A percentile compares a stretch with the other conserved stretches of the same genome.
Conservation (phyloP, 805 yeast genomes). For the Kregervanrija pseudodelftensis region DNA sequence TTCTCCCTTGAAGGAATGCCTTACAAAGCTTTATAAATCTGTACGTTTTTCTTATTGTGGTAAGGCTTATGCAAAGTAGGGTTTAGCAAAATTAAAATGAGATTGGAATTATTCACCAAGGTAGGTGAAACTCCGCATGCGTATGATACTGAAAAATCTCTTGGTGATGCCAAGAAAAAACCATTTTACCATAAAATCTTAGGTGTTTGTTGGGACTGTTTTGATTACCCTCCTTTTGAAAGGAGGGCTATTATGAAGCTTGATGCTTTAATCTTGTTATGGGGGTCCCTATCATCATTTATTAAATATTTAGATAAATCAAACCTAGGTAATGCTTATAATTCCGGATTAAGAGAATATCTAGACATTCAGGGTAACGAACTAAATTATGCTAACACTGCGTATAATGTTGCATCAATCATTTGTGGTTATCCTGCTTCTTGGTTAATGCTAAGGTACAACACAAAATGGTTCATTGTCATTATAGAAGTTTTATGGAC, state of each 20-base stretch:
- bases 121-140: too few species aligned
- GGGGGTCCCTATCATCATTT: conserved; percentile 33
- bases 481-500: conserved; percentile 25
- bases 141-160: too few species aligned
- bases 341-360: conserved; percentile 58
- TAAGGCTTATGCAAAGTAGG: too few species aligned
- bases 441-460: conserved; percentile 18
- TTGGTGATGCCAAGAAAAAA: not conserved
- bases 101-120: too few species aligned
- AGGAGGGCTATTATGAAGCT: conserved; percentile 10
- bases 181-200: not conserved
- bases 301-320: conserved; percentile 54
- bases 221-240: conserved; percentile 28
- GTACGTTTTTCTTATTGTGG: too few species aligned
- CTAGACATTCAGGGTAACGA: conserved; percentile 17
- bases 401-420: conserved; percentile 31
- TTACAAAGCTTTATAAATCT: too few species aligned
- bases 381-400: conserved; percentile 20
- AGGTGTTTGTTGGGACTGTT: conserved; percentile 10
- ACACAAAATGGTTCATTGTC: conserved; percentile 19
- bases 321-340: conserved; percentile 52
- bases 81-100: too few species aligned
- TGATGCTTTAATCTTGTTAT: conserved; percentile 11
- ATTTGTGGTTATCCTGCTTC: conserved; percentile 27
- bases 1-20: too few species aligned